Base-by-base conservation (phyloP, 257 asterid species). In the Solanum medicagineum region DNA sequence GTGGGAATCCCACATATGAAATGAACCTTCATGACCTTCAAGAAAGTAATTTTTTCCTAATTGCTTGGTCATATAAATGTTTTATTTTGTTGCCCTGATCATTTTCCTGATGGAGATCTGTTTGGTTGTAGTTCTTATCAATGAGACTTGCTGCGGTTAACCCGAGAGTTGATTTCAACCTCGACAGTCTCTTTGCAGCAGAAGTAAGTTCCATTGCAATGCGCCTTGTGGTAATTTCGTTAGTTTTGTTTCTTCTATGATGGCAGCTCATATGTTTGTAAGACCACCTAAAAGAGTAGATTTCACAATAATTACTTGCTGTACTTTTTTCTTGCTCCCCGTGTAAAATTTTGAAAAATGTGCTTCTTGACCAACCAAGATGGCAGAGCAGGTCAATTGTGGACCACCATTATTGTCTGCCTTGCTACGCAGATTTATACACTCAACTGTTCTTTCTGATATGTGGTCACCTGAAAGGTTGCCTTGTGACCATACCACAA, bases 111-210 rank as follows among this genome's bases (percentile, higher is more conserved):
- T 49, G 29, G 16, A 24, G 83, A 75, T 81, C 87, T 86, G 79
- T 74, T 55, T 87, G 86, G 84, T 63, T 90, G 74, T 93, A 93
- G 97, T 92, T 92, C 87, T 90, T 95, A 66, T 94, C 99, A n/a
- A 94, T 95, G 99, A 93, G 93, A 89, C 97, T 95, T 60, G 97
- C 99, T 88, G 92, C 97, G 59, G 98, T 89, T 63, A 92, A 93
- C 91, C 96, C 99, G 1, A 89, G 95, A 87, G 90, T 90, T 81
- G 96, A 92, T 88, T 89, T 92, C 89, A 93, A 92, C 90, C 86
- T 94, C 10, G 97, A 95, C 56, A 84, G 89, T 69, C 88, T 95
- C 85, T 85, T 94, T 85, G 92, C 93, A 51, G 91, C 90, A 26
- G 97, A 94, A 87, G 99, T 95, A 91, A 88, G 95, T 88, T 65